phyloP scores from a whole-genome alignment of 1,284 basidiomycete genomes.

The Ceratobasidium sp. region DNA sequence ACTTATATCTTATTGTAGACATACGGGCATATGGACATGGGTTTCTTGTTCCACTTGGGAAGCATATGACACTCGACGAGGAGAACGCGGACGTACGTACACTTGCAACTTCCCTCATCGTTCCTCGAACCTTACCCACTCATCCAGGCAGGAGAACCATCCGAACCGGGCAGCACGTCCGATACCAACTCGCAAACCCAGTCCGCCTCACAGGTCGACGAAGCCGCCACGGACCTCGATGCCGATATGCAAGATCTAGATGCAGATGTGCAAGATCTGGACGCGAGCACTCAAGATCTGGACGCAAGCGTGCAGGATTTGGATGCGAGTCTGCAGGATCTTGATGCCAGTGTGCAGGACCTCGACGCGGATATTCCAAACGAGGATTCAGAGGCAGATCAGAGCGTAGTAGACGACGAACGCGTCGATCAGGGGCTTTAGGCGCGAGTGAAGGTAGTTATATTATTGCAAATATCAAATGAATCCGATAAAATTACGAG shows the following conservation, averaged over 20 bases:
- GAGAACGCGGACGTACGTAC: slow-evolving; percentile 78
- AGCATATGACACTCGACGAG: slow-evolving; percentile 72
- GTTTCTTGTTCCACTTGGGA: slow-evolving; percentile 75
- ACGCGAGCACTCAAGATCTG: slow-evolving; percentile 33
- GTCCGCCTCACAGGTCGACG: slow-evolving; percentile 29
- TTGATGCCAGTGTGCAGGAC: slow-evolving; percentile 38
- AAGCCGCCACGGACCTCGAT: slow-evolving; percentile 46
- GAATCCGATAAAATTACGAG: too few relatives aligned
- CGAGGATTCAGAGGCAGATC: slow-evolving; percentile 37
- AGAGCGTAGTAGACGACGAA: slow-evolving; percentile 37
- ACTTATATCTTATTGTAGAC: slow-evolving; percentile 23
- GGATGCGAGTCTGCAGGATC: slow-evolving; percentile 29
- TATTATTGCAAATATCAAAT: neutral
- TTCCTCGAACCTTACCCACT: neutral
- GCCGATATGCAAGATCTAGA: slow-evolving; percentile 41
- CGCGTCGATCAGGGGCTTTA: slow-evolving; percentile 36
- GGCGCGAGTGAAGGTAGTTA: neutral
- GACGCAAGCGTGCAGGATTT: too few relatives aligned
- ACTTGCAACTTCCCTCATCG: slow-evolving; percentile 36
- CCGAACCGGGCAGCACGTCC: slow-evolving; percentile 21
- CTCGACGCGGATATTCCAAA: slow-evolving; percentile 35
- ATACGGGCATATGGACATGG: slow-evolving; percentile 55
- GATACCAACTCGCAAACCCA: slow-evolving; percentile 25
- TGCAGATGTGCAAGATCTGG: slow-evolving; percentile 38
- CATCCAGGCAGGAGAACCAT: slow-evolving; percentile 26